Conservation (phyloP, 1,139 yeast species). For the Diutina neorugosa region DNA sequence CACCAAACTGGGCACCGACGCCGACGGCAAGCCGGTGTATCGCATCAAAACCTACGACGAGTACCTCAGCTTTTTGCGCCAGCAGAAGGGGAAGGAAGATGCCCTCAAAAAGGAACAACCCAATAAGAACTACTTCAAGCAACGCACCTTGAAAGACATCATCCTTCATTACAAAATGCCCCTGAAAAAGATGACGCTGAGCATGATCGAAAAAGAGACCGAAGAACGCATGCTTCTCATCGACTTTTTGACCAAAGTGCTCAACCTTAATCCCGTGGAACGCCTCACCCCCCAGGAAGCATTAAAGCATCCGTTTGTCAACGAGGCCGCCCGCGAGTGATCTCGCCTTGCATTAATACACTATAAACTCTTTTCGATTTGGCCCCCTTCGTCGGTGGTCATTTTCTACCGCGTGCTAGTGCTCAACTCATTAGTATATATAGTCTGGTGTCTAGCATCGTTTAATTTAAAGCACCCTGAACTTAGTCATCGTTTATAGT, state of each 20-base stretch:
- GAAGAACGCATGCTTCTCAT: slow-evolving; percentile 58
- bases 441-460: background rate
- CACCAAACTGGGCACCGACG: slow-evolving; percentile 19
- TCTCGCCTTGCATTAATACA: background rate
- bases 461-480: background rate
- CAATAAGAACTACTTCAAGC: slow-evolving; percentile 74
- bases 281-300: slow-evolving; percentile 98
- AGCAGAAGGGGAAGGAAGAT: slow-evolving; percentile 26
- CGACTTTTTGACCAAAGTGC: slow-evolving; percentile 67
- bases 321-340: slow-evolving; percentile 10
- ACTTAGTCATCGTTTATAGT: background rate
- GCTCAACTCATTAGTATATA: background rate
- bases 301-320: slow-evolving; percentile 78
- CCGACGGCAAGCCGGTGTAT: slow-evolving; percentile 8
- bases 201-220: slow-evolving; percentile 57
- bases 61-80: slow-evolving; percentile 23
- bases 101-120: slow-evolving; percentile 61
- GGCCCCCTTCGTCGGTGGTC: background rate
- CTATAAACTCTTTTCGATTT: background rate
- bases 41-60: slow-evolving; percentile 23
- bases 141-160: slow-evolving; percentile 60
- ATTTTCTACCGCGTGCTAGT: background rate
- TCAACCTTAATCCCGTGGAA: slow-evolving; percentile 82
- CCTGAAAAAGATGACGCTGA: slow-evolving; percentile 55
- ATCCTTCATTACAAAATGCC: slow-evolving; percentile 67